Evolutionary conservation across 306 rosid genomes (phyloP), one percentile per base, ranked within the genome.

Genomic region (Spatholobus suberectus): DNA sequence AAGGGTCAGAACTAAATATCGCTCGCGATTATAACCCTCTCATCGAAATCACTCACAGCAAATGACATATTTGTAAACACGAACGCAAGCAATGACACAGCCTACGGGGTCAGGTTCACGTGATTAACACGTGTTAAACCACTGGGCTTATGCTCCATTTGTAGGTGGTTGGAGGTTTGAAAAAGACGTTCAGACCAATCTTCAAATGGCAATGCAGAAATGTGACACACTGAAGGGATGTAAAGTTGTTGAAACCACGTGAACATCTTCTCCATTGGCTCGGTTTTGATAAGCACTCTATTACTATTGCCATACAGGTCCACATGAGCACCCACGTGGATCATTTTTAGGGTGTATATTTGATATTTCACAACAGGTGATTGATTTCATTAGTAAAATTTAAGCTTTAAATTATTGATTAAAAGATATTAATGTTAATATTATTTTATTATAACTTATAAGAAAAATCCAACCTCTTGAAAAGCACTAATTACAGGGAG

Each of bases 61-160:
- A 54, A 57, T 55, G 23, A 76, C 57, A 23, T 11, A 10, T 24
- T 58, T 40, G 79, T 7, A 14, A 21, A 23, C 12, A 37, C 8
- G 8, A 74, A 55, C 5, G 8, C 5, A 57, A 37, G 17, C 62
- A 26, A 44, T 70, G 2, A 21, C 5, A 57, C 3, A n/a, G 8
- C 4, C 68, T 13, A 27, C 23, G 32, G 18, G 81, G 59, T 26
- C 81, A n/a, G 13, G 34, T 76, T 76, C 81, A 76, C 61, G 81
- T 76, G 70, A 47, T 57, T 58, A 41, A 6, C 70, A 76, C 57
- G 2, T 40, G 72, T 2, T 26, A 61, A 67, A 40, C 72, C 81
- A 76, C 41, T 61, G 81, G 81, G 44, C 8, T 61, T 0, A 17
- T 76, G 59, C 81, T 59, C 43, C 70, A n/a, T 76, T 24, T 75